Base-by-base conservation (phyloP, 208 protist species). In the Leptomonas pyrrhocoris region DNA sequence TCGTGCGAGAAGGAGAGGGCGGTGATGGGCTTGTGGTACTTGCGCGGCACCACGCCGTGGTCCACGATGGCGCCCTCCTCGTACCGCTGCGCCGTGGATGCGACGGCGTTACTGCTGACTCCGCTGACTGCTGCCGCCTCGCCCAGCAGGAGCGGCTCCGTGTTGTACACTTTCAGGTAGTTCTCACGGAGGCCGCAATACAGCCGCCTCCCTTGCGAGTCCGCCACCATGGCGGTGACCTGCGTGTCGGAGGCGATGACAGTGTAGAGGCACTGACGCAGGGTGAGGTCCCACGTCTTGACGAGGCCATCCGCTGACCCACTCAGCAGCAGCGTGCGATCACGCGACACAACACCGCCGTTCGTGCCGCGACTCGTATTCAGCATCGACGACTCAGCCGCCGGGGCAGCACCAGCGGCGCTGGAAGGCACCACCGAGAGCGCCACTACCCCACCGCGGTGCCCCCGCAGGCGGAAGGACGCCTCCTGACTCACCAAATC, bases 401-500 rank as follows among this genome's bases (percentile, higher is more conserved):
- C 34, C 34, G 51, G 43, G 0, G 51, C 19, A 11, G 30, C 36
- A 19, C 19, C 23, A 7, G 25, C 18, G 31, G 28, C 18, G 25
- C 5, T 46, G 18, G 55, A 69, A 34, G 81, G 80, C 28, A 96
- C 66, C 40, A 95, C 88, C 18, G 81, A 43, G 3, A 97, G 66
- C 6, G 74, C 86, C 0, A 94, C 85, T 27, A 98, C 77, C 21
- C 83, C 88, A 28, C 89, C 88, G 38, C 90, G 88, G 60, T 98
- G 95, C 1, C 95, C 95, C 31, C 87, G 81, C 31, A 98, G 82
- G 16, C 92, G 87, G 71, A 85, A 97, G 9, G 73, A 43, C 1
- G 89, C 59, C 73, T 96, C 89, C 56, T 92, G 77, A 15, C 79
- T 81, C 15, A 83, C 77, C 23, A 99, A 71, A 79, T 99, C 99